Evolutionary conservation across 2,329 filamentous ascomycete genomes (phyloP), one percentile per base, ranked within the genome.

Genomic region (Aaosphaeria pasadenensis): DNA sequence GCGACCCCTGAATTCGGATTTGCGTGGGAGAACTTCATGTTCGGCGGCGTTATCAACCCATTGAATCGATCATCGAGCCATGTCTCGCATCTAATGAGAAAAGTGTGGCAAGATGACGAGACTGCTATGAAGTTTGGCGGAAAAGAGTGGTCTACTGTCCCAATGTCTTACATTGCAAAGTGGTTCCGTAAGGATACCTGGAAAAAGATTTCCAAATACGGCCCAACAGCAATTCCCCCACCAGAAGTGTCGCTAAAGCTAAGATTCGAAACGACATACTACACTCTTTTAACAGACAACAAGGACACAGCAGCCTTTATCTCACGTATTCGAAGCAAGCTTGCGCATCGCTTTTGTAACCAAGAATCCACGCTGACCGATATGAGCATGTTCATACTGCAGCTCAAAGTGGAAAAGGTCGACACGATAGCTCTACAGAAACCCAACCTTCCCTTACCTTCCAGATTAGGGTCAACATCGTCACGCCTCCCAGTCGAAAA

Each of bases 21-120:
- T 42, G 60, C 64, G n/a, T 71, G 66, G 66, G 68, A 71, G 46
- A 58, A 65, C 41, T 67, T 64, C 51, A 62, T 66, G 54, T 69
- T 70, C 36, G 66, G 67, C 11, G 53, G 53, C 29, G 52, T 67
- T 4, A 59, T 69, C 30, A 66, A 69, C 30, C 64, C 67, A 1
- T 60, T 62, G 39, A 55, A 66, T 30, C 54, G 52, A 29, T 45
- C 40, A 1, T 44, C 24, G 3, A 38, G 41, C 39, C 57, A 55
- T 5, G 60, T 62, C 13, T 46, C 57, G 9, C 47, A 63, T 5
- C 45, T 69, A 5, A 55, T 68, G 55, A 50, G 62, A 29, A 67
- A 62, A 40, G 38, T 57, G 2, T 71, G 68, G 67, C 42, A 57
- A 11, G 52, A 57, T 30, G 39, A 48, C 11, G 48, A 46, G 5